Evolutionary conservation across 805 yeast genomes (phyloP).

Genomic region (Vanderwaltozyma tropicalis): DNA sequence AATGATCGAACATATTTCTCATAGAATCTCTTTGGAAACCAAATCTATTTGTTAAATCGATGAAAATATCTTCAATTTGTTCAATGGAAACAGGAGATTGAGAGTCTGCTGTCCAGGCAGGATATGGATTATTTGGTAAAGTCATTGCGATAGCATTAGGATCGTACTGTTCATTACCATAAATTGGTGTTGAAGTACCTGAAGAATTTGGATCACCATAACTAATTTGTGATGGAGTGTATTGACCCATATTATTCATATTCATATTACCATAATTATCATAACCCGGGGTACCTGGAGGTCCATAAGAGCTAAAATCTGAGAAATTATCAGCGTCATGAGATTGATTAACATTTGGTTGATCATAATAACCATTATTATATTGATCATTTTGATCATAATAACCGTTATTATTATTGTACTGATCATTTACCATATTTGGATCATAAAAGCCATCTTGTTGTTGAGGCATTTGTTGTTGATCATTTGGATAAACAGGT

Average conservation of each 20-base stretch:
- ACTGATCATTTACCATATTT: conserved; percentile 3
- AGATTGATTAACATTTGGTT: conserved; percentile 26
- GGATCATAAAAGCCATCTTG: conserved; percentile 29
- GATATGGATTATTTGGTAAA: conserved; percentile 86
- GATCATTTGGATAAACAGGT: conserved; percentile 27
- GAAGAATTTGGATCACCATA: conserved; percentile 59
- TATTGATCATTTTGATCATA: conserved; percentile 20
- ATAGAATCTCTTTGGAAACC: conserved; percentile 89
- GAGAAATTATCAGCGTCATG: conserved; percentile 54
- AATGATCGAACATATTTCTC: conserved; percentile 85
- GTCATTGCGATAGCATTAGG: conserved; percentile 57
- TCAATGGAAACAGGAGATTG: conserved; percentile 78
- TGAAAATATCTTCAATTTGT: conserved; percentile 78
- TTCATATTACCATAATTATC: conserved; percentile 23
- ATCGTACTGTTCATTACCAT: conserved; percentile 52
- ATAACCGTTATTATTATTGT: conserved; percentile 22
- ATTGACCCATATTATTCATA: conserved; percentile 42
- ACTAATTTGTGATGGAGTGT: conserved; percentile 79
- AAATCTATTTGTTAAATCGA: conserved; percentile 70
- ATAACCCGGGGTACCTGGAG: conserved; percentile 47
- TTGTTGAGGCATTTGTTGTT: conserved; percentile 20
- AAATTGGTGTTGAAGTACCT: conserved; percentile 84
- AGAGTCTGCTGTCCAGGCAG: conserved; percentile 98
- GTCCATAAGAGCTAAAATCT: conserved; percentile 55
- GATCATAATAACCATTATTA: conserved; percentile 3